Base-by-base conservation (phyloP, 2,329 filamentous ascomycete species). In the Fonsecaea nubica region DNA sequence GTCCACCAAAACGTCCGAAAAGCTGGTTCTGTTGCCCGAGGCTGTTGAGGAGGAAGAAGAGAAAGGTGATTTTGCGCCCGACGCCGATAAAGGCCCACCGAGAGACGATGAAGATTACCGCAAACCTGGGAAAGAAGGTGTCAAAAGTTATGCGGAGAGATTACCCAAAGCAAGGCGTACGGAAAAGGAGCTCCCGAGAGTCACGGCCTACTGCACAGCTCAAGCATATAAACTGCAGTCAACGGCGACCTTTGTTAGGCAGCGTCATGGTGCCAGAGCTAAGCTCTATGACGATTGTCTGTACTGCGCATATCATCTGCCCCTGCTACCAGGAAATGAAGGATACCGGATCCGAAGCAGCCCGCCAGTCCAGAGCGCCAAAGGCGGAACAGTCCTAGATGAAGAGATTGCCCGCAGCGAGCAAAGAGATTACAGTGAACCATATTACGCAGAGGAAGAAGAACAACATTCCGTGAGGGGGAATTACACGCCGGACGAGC, bases 241-340 rank as follows among this genome's bases (percentile, higher is more conserved):
- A 32, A 92, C 93, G n/a, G 92, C 93, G 13, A 88, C 92, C 38
- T 99, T 99, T 76, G 83, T 97, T 68, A 90, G 91, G 73, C 91
- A 92, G 70, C 90, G 90, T 74, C 95, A 99, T 80, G 89, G 91
- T 36, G 94, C 93, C 0, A 90, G 93, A 79, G 96, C 94, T 13
- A 99, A 99, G 80, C 84, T 98, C 4, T 99, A 99, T 79, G 95
- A 99, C 77, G 95, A 99, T 78, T 99, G 95, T 76, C 83, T 99
- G 30, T 99, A 99, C 76, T 92, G 90, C 32, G 94, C 97, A 56
- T 99, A 99, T 78, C 93, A 97, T 76, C 82, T 97, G 35, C 95
- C 95, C 4, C 81, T 99, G 15, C 83, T 98, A 62, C 90, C 92
- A 2, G 95, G 94, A 0, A 87, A 84, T 55, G 93, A 96, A 57